Percentiles rank a stretch among this genome's conserved stretches.
phyloP scores from a whole-genome alignment of 2,329 filamentous ascomycete genomes.

The Acrodontium crateriforme region DNA sequence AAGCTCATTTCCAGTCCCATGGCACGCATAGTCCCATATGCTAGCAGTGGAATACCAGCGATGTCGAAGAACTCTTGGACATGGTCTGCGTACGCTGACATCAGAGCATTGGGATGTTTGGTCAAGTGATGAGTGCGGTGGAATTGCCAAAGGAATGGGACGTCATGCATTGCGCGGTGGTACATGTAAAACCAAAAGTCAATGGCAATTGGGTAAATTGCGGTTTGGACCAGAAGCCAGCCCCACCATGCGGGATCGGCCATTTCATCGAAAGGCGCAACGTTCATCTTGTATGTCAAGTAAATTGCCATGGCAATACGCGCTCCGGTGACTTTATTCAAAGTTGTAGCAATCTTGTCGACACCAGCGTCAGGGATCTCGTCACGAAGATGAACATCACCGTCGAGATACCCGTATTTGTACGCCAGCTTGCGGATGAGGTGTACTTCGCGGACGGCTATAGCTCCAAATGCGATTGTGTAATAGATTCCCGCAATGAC shows the following conservation, averaged over 20 bases:
- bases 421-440: slow-evolving; percentile 27
- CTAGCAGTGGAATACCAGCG: neutral
- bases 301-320: neutral
- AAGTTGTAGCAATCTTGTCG: neutral
- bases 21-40: neutral
- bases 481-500: slow-evolving; percentile 26
- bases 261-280: too few species aligned
- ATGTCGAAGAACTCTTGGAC: slow-evolving; percentile 1
- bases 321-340: neutral
- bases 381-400: slow-evolving; percentile 31
- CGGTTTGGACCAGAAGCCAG: neutral
- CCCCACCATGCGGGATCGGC: neutral
- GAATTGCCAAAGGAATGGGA: neutral
- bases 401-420: slow-evolving; percentile 29
- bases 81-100: neutral
- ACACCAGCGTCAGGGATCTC: slow-evolving; percentile 25
- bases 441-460: slow-evolving; percentile 28
- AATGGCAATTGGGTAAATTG: neutral
- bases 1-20: neutral
- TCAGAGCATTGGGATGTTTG: neutral
- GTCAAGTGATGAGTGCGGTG: slow-evolving; percentile 1
- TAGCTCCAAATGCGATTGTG: slow-evolving; percentile 26
- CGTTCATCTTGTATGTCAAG: neutral
- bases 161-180: slow-evolving; percentile 1
- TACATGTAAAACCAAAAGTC: slow-evolving; percentile 1